Base-by-base conservation (phyloP, 2,329 filamentous ascomycete species). In the Emergomyces orientalis region DNA sequence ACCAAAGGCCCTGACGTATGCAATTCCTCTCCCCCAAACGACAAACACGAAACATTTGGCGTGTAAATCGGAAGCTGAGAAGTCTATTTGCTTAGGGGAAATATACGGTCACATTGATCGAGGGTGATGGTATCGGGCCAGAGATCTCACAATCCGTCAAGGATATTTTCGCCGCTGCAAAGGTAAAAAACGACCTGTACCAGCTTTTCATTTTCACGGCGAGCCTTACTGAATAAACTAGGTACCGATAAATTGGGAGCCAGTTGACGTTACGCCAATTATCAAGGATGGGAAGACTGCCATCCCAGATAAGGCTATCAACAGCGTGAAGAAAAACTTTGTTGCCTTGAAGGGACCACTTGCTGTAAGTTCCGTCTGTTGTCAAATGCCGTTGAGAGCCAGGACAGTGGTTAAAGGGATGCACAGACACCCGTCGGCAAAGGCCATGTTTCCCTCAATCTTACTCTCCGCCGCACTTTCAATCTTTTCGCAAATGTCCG, bases 401-500 rank as follows among this genome's bases (percentile, higher is more conserved):
- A 17, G n/a, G 22, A 45, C 17, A 45, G 41, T 34, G 32, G 58
- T 27, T 66, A 57, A 56, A 58, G 6, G 49, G 45, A 11, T 32
- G 60, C 58, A 5, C 69, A 92, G 85, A 99, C 94, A 3, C 94
- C 94, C 68, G 86, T 99, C 73, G 94, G 95, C 79, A 99, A 97
- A 84, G 94, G 94, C 74, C 94, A 99, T 81, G 93, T 99, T 77
- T 97, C 94, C 64, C 90, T 99, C 71, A 99, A 99, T 85, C 84
- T 99, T 69, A 99, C 94, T 65, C 91, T 99, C 73, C 93, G 94
- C 76, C 89, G 94, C 75, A 99, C 95, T 67, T 99, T 99, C 84
- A 99, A 99, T 84, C 91, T 99, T 73, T 99, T 99, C 80, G 95
- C 94, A 82, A 99, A 99, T 83, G 85, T 99, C 73, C 92, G 95